Percentiles rank a stretch among this genome's conserved stretches.
Conservation (phyloP, 768 basidiomycete species). For the Cyclocybe cylindracea region DNA sequence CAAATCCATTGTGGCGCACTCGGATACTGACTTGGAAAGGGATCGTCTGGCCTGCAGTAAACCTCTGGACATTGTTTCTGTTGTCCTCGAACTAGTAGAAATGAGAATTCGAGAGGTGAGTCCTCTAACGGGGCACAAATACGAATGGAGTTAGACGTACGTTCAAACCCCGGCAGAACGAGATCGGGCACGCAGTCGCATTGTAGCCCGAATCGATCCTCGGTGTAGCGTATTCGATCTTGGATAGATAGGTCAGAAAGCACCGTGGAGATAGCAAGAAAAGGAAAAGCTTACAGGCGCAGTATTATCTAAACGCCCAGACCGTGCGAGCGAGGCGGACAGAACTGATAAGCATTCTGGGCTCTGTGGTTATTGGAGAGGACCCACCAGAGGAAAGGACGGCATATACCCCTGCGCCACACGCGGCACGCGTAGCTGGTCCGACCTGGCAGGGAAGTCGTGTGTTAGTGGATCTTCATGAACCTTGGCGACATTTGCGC, state of each 20-base stretch:
- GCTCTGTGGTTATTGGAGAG: background rate
- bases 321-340: background rate
- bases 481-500: conserved; percentile 1
- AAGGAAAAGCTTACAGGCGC: conserved; percentile 27
- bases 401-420: conserved; percentile 29
- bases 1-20: conserved; percentile 36
- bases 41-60: conserved; percentile 29
- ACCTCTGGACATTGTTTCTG: conserved; percentile 25
- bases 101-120: background rate
- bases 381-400: conserved; percentile 25
- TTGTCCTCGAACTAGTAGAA: conserved; percentile 30
- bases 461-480: background rate
- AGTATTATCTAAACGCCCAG: conserved; percentile 18
- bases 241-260: background rate
- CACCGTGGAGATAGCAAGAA: background rate
- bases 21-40: conserved; percentile 30
- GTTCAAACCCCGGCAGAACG: conserved; percentile 34
- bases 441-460: conserved; percentile 22
- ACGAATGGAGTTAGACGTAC: conserved; percentile 5
- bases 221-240: conserved; percentile 33
- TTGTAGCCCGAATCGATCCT: conserved; percentile 30
- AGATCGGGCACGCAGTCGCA: conserved; percentile 32
- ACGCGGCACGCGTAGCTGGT: conserved; percentile 27
- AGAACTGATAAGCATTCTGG: background rate
- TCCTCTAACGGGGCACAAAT: background rate